A percentile compares a stretch with the other conserved stretches of the same genome.
These are phyloP conservation scores for Quercus rubra DNA, from an alignment of 306 rosid genomes.

Conservation along the genomic window DNA sequence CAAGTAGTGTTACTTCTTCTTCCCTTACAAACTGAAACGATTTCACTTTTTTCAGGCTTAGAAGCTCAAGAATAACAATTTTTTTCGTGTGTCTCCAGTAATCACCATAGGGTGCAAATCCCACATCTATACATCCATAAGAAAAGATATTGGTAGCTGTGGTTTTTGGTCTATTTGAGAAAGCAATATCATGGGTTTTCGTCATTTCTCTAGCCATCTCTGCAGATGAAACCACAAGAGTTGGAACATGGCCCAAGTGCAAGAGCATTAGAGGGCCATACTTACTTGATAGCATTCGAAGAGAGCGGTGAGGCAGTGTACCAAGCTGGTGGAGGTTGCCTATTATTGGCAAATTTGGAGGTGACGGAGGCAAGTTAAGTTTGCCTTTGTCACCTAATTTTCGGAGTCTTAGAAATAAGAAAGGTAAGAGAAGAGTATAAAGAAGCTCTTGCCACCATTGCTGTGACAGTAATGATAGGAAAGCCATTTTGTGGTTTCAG, in stretches of 20 bases:
- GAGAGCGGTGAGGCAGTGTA: too few species aligned
- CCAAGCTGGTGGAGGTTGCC: too few species aligned
- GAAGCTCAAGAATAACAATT: slow-evolving; percentile 25
- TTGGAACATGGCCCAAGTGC: slow-evolving; percentile 27
- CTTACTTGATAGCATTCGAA: too few species aligned
- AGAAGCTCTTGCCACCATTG: not conserved
- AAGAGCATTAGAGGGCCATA: slow-evolving; percentile 14
- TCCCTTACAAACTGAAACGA: slow-evolving; percentile 9
- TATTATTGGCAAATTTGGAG: not conserved
- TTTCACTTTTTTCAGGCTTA: slow-evolving; percentile 31
- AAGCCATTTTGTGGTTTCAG: too few species aligned
- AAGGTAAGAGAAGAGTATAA: not conserved
- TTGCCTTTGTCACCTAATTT: not conserved
- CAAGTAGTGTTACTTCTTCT: slow-evolving; percentile 15
- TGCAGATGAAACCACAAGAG: slow-evolving; percentile 28
- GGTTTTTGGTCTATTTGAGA: slow-evolving; percentile 9
- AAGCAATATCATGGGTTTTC: not conserved
- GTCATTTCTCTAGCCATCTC: not conserved
- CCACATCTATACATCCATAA: slow-evolving; percentile 25
- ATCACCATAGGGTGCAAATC: slow-evolving; percentile 27
- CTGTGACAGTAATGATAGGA: too few species aligned
- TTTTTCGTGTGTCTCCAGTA: slow-evolving; percentile 33
- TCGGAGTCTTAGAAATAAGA: not conserved
- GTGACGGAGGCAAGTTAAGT: not conserved
- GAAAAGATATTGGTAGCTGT: slow-evolving; percentile 14